A percentile compares a stretch with the other conserved stretches of the same genome.
Conservation (phyloP, 73 alveolate species). For the Paramecium caudatum region DNA sequence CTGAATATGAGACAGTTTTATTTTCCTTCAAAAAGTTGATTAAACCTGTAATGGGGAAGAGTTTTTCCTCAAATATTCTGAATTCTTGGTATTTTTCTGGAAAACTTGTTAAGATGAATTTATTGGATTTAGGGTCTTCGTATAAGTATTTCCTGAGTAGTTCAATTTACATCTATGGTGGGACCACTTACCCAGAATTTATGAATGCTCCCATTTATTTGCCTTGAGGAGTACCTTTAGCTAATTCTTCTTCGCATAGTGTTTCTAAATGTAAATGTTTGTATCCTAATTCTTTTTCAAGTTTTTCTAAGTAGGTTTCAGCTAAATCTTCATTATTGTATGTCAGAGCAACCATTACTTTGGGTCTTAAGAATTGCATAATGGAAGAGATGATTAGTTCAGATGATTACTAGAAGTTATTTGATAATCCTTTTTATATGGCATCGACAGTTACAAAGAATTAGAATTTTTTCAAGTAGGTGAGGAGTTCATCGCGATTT, state of each 20-base stretch:
- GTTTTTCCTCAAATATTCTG: constrained; percentile 18
- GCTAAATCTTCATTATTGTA: constrained; percentile 65
- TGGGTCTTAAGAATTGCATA: constrained; percentile 25
- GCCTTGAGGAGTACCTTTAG: constrained; percentile 39
- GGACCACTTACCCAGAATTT: constrained; percentile 61
- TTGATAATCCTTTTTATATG: constrained; percentile 65
- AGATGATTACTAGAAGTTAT: constrained; percentile 50
- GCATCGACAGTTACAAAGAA: constrained; percentile 74
- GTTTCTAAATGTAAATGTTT: constrained; percentile 28
- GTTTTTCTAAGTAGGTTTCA: constrained; percentile 12
- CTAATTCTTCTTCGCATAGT: constrained; percentile 24
- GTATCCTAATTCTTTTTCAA: constrained; percentile 40
- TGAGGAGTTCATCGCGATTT: constrained; percentile 49
- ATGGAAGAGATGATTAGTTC: background rate
- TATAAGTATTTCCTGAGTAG: constrained; percentile 31
- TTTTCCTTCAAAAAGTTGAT: constrained; percentile 43
- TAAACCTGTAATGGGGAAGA: constrained; percentile 45
- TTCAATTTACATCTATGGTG: constrained; percentile 64
- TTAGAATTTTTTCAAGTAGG: constrained; percentile 31
- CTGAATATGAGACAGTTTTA: constrained; percentile 10
- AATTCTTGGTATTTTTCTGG: constrained; percentile 53
- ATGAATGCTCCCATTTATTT: constrained; percentile 59
- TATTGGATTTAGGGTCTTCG: constrained; percentile 44
- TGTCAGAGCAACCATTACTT: constrained; percentile 40
- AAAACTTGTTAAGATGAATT: constrained; percentile 27